Percentiles rank a stretch among this genome's conserved stretches.
Evolutionary conservation across 1,284 basidiomycete species (phyloP).

Genomic region (Ganoderma sinense): DNA sequence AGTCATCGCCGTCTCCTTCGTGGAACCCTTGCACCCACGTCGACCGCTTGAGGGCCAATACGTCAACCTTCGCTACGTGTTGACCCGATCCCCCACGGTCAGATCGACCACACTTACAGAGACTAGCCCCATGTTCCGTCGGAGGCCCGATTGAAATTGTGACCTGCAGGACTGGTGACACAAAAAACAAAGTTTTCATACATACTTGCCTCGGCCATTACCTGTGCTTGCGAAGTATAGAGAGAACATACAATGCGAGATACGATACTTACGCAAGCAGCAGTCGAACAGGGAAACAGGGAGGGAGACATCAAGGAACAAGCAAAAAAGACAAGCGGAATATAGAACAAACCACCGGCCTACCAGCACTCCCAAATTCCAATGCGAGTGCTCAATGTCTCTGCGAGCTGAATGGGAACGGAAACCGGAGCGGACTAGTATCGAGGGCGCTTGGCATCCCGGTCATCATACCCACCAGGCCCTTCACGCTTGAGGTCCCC

Average conservation of each 20-base stretch:
- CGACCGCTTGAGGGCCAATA: neutral
- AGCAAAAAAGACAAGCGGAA: slow-evolving; percentile 15
- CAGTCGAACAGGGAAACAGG: slow-evolving; percentile 2
- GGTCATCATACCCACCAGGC: slow-evolving; percentile 79
- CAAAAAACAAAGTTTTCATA: slow-evolving; percentile 27
- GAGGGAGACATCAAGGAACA: neutral
- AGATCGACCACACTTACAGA: neutral
- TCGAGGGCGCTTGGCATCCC: slow-evolving; percentile 81
- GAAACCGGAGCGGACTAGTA: slow-evolving; percentile 55
- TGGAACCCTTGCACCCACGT: neutral
- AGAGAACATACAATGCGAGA: slow-evolving; percentile 20
- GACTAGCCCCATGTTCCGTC: neutral
- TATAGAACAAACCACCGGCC: slow-evolving; percentile 26
- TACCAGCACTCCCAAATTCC: slow-evolving; percentile 29
- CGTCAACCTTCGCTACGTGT: neutral
- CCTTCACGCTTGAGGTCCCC: slow-evolving; percentile 74
- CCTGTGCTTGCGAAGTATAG: slow-evolving; percentile 31
- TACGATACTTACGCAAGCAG: slow-evolving; percentile 37
- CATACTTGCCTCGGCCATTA: slow-evolving; percentile 40
- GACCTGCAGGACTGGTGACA: slow-evolving; percentile 5
- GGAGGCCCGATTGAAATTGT: neutral
- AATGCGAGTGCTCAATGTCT: slow-evolving; percentile 11
- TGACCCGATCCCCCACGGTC: neutral
- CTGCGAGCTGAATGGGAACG: slow-evolving; percentile 4
- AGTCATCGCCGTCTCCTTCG: neutral